Conservation (phyloP, 1,284 basidiomycete genomes). For the Sanghuangporus sanghuang region DNA sequence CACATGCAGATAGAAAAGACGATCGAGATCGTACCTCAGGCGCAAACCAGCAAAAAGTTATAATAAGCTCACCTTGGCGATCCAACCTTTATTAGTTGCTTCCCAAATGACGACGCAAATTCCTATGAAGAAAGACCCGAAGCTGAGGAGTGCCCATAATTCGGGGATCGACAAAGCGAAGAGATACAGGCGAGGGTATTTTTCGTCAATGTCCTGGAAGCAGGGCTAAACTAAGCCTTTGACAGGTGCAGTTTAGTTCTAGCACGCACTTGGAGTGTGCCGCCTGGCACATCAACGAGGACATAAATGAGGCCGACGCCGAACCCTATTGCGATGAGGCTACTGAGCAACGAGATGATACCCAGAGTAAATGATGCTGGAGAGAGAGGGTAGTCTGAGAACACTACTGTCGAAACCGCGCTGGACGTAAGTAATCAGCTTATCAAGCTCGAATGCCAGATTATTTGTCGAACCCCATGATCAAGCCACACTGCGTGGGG, state of each 20-base stretch:
- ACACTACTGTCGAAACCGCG: slow-evolving; percentile 12
- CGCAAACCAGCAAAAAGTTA: neutral
- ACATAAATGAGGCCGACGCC: slow-evolving; percentile 15
- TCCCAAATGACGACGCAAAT: slow-evolving; percentile 13
- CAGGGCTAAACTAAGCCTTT: neutral
- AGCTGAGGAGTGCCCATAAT: slow-evolving; percentile 10
- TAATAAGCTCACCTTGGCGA: slow-evolving; percentile 1
- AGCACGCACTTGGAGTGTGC: neutral
- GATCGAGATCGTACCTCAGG: neutral
- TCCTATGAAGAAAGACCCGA: slow-evolving; percentile 9
- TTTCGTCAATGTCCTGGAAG: slow-evolving; percentile 3
- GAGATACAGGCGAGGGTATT: slow-evolving; percentile 4
- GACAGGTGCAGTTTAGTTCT: too few relatives aligned
- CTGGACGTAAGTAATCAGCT: neutral
- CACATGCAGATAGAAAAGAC: neutral
- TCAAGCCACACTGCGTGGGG: slow-evolving; percentile 9
- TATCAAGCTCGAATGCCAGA: neutral
- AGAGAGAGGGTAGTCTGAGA: slow-evolving; percentile 10
- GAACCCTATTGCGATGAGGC: slow-evolving; percentile 13
- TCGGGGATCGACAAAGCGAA: slow-evolving; percentile 14
- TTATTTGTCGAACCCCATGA: slow-evolving; percentile 8
- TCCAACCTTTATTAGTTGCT: slow-evolving; percentile 11
- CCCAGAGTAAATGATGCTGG: slow-evolving; percentile 10
- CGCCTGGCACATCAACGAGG: slow-evolving; percentile 6
- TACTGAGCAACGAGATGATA: slow-evolving; percentile 11